Base-by-base conservation (phyloP, 345 rosid species). In the Lepidium didymum region DNA sequence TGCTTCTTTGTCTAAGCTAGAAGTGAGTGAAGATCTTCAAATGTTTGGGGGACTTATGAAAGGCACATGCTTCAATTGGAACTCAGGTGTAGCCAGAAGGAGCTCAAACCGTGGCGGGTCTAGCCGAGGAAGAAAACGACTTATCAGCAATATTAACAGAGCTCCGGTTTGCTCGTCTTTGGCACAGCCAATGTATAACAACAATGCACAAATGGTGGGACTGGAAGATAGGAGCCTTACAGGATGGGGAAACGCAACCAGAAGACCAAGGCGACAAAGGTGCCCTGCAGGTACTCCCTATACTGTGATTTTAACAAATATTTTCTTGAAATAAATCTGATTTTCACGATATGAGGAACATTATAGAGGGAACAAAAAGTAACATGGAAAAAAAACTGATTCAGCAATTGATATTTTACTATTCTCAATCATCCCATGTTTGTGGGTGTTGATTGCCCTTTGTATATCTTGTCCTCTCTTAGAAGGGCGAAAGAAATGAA, bases 1-100 rank as follows among this genome's bases (percentile, higher is more conserved):
- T 56, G 71, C 81, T 61, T 88, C 97, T 60, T 79, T 90, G 25
- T 88, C 98, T 3, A 87, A 92, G 80, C 92, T 84, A 1, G 97
- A 93, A 82, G 96, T 93, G 41, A 87, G 89, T 0, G 95, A 88
- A 79, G 98, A 93, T 80, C 81, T 93, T 78, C 98, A 93, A 75
- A 82, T 85, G 53, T 90, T 93, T 72, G 94, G 87, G 47, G 96
- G 97, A 76, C 69, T 88, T 58, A 87, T 88, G 96, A 83, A 77
- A 75, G 96, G 92, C 44, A 90, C 85, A 19, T 89, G 96, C 53
- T 87, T 82, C 55, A 33, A 72, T 0, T 88, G 94, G 97, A 79
- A 83, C 31, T 72, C 85, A 5, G 90, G 96, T 60, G 68, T 79
- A 74, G 77, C 90, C 6, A 81, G 93, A 77, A 82, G 93, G 81